A percentile compares a stretch with the other conserved stretches of the same genome.
phyloP scores from a whole-genome alignment of 257 asterid genomes.

The Solanum dulcamara region DNA sequence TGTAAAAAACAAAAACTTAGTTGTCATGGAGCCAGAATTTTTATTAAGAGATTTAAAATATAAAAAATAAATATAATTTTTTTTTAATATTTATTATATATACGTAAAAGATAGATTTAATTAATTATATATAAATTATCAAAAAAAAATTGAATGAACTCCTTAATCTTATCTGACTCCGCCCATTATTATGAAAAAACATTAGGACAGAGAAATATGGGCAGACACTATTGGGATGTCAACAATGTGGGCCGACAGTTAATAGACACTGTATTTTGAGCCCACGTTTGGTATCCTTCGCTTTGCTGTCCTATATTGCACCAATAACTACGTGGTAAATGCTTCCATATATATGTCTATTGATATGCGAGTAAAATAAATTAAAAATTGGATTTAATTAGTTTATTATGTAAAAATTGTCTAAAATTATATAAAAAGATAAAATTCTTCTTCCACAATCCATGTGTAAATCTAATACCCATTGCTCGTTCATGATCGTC shows the following conservation, averaged over 20 bases:
- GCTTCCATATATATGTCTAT: fast-evolving
- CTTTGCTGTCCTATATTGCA: not conserved
- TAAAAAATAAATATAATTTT: too few relatives aligned
- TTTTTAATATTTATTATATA: too few relatives aligned
- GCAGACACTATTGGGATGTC: not conserved
- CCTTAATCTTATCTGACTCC: not conserved
- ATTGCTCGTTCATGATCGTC: too few relatives aligned
- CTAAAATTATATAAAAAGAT: too few relatives aligned
- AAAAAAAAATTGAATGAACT: too few relatives aligned
- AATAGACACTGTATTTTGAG: not conserved
- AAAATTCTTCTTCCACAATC: too few relatives aligned
- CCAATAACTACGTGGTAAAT: not conserved
- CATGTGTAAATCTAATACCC: not conserved
- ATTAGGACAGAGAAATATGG: not conserved
- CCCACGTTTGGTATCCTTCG: not conserved
- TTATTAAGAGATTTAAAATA: too few relatives aligned
- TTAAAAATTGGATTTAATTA: too few relatives aligned
- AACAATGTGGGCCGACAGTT: not conserved
- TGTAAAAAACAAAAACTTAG: not conserved
- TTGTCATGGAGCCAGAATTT: not conserved
- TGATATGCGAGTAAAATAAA: fast-evolving
- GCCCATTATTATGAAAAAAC: not conserved
- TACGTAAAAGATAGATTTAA: too few relatives aligned
- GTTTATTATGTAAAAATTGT: too few relatives aligned
- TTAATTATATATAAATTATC: too few relatives aligned